Conservation (phyloP, 106 monocot species). For the Dendrobium huoshanense region DNA sequence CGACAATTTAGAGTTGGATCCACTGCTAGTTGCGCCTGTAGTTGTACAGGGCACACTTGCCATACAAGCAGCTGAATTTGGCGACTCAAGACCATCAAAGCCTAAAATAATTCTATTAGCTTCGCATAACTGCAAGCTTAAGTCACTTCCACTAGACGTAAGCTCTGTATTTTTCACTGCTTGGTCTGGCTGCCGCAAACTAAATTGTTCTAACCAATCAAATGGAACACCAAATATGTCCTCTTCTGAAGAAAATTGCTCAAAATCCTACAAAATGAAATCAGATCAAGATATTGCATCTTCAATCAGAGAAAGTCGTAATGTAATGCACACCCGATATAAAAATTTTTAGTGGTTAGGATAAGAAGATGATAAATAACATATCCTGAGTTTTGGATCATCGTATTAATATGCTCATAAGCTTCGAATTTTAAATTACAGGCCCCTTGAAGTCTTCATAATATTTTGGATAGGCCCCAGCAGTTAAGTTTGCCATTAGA, state of each 20-base stretch:
- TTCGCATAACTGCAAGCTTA: neutral
- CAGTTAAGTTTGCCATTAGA: neutral
- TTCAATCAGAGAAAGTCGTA: neutral
- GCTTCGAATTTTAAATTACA: neutral
- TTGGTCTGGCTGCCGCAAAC: neutral
- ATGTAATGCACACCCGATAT: neutral
- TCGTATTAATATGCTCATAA: neutral
- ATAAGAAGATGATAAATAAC: neutral
- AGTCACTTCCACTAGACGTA: neutral
- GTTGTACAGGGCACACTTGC: neutral
- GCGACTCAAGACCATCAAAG: neutral
- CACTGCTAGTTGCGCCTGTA: neutral
- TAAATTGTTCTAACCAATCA: slow-evolving; percentile 1
- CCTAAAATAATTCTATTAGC: neutral
- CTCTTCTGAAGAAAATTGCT: slow-evolving; percentile 1
- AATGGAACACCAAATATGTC: slow-evolving; percentile 2
- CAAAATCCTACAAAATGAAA: slow-evolving; percentile 3
- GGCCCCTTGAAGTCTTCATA: neutral
- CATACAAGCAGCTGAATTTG: neutral
- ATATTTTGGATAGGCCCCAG: neutral
- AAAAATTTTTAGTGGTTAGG: neutral
- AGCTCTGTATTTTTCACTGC: neutral
- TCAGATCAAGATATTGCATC: neutral
- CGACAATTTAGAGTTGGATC: neutral
- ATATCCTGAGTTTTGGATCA: neutral